These are phyloP conservation scores for Nidularia sp. DNA, from an alignment of 768 basidiomycete genomes.

Conservation along the genomic window DNA sequence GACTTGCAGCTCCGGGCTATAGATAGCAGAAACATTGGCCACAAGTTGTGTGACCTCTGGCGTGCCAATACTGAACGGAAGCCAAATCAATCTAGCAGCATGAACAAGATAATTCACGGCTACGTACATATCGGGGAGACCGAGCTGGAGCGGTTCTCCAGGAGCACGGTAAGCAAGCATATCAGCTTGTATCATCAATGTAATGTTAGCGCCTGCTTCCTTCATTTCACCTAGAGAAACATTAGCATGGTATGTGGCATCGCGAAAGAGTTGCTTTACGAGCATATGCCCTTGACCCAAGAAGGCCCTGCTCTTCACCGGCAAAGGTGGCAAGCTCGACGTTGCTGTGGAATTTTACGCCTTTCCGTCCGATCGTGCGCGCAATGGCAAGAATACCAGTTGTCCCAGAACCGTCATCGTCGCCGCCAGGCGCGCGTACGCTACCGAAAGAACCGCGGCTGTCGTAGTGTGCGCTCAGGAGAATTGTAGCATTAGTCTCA, in stretches of 20 bases:
- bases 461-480: constrained; percentile 88
- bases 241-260: background rate
- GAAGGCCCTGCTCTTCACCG: constrained; percentile 88
- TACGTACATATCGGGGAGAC: constrained; percentile 66
- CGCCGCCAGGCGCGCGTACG: constrained; percentile 53
- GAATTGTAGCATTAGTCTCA: constrained; percentile 58
- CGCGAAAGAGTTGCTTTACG: constrained; percentile 29
- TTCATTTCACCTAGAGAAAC: constrained; percentile 50
- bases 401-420: constrained; percentile 56
- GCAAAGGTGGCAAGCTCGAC: constrained; percentile 84
- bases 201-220: constrained; percentile 56
- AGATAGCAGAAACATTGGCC: constrained; percentile 69
- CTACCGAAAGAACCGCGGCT: constrained; percentile 86
- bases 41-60: constrained; percentile 74
- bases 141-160: constrained; percentile 79
- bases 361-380: constrained; percentile 61
- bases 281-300: constrained; percentile 77
- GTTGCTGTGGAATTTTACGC: constrained; percentile 67
- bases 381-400: constrained; percentile 79
- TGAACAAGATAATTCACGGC: background rate
- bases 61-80: constrained; percentile 62
- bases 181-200: constrained; percentile 87
- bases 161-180: constrained; percentile 85
- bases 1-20: constrained; percentile 74
- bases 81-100: background rate